Conservation (phyloP, 805 yeast species). For the Ogataea ramenticola region DNA sequence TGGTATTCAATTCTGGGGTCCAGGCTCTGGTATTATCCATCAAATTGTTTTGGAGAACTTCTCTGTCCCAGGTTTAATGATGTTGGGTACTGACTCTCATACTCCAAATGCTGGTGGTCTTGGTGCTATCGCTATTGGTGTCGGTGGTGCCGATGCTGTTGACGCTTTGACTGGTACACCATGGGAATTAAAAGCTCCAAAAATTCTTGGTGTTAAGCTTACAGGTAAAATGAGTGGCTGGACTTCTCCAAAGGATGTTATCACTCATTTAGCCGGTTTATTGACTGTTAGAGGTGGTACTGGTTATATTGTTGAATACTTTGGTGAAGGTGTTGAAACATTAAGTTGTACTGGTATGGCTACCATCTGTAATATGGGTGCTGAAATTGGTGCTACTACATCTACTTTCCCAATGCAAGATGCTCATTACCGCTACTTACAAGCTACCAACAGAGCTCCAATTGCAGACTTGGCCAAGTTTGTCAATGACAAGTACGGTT, state of each 20-base stretch:
- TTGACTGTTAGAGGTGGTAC: constrained; percentile 98
- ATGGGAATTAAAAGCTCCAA: constrained; percentile 98
- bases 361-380: constrained; percentile 99
- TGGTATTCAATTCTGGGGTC: constrained; percentile 98
- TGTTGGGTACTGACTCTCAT: constrained; percentile 96
- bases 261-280: constrained; percentile 86
- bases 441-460: constrained; percentile 78
- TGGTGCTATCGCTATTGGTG: constrained; percentile 97
- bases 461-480: constrained; percentile 75
- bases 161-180: constrained; percentile 92
- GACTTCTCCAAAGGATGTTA: constrained; percentile 96
- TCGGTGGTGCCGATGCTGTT: constrained; percentile 99
- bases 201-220: constrained; percentile 88
- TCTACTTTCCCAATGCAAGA: constrained; percentile 95
- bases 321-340: constrained; percentile 89
- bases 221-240: constrained; percentile 91
- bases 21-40: constrained; percentile 97
- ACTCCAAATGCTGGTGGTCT: constrained; percentile 98
- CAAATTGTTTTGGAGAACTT: constrained; percentile 95
- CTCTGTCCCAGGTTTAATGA: constrained; percentile 95
- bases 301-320: constrained; percentile 93
- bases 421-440: constrained; percentile 79
- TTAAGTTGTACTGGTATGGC: constrained; percentile 99
- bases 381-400: constrained; percentile 98
- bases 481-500: constrained; percentile 53